Percentiles rank a stretch among this genome's conserved stretches.
Evolutionary conservation across 78 protist genomes (phyloP).

Genomic region (Cavenderia fasciculata): DNA sequence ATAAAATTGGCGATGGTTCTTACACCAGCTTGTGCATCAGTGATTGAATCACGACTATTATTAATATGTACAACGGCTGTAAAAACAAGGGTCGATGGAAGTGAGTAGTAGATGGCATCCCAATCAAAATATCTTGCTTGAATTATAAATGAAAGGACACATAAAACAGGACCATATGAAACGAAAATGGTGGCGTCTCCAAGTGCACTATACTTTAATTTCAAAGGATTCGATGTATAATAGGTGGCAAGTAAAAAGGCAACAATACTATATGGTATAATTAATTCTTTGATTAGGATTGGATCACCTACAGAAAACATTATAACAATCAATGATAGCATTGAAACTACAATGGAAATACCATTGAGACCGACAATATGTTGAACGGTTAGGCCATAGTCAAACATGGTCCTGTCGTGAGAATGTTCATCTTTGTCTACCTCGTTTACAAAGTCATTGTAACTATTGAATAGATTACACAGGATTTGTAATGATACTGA

Average conservation of each 20-base stretch:
- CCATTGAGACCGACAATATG: not conserved
- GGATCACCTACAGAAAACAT: not conserved
- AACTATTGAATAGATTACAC: constrained; percentile 61
- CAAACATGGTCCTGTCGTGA: constrained; percentile 81
- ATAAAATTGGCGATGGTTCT: constrained; percentile 36
- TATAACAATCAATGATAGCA: not conserved
- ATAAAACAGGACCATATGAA: constrained; percentile 70
- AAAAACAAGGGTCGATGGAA: constrained; percentile 51
- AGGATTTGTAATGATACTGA: constrained; percentile 42
- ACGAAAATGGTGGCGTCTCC: constrained; percentile 61
- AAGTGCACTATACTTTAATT: constrained; percentile 55
- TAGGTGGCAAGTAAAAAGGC: constrained; percentile 15
- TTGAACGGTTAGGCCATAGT: constrained; percentile 15
- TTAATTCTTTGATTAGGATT: not conserved
- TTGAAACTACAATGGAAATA: not conserved
- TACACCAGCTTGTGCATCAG: constrained; percentile 33
- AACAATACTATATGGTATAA: constrained; percentile 8
- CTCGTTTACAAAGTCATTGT: constrained; percentile 29
- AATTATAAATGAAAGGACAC: constrained; percentile 7
- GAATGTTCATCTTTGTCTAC: constrained; percentile 21
- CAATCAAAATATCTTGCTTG: constrained; percentile 8
- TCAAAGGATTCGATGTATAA: constrained; percentile 52
- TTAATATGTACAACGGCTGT: constrained; percentile 62
- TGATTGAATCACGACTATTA: constrained; percentile 57
- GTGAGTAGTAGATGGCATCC: constrained; percentile 26